Conservation (phyloP, 2,329 filamentous ascomycete genomes). For the Colletotrichum sp. region DNA sequence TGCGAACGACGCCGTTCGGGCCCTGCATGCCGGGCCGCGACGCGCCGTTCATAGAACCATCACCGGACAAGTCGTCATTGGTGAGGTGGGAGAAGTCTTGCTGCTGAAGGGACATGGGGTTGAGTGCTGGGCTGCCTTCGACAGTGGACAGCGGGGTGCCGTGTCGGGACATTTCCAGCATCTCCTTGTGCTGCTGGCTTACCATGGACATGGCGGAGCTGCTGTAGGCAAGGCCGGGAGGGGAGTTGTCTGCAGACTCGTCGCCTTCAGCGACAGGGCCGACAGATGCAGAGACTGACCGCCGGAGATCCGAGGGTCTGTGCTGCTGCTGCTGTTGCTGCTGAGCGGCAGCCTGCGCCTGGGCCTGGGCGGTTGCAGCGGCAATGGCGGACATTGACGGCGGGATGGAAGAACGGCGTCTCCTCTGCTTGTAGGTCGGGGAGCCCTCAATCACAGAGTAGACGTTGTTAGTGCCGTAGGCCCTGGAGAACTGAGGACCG, state of each 20-base stretch:
- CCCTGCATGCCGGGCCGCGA: slow-evolving; percentile 73
- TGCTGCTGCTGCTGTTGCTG: slow-evolving; percentile 46
- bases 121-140: slow-evolving; percentile 80
- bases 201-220: slow-evolving; percentile 69
- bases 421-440: slow-evolving; percentile 96
- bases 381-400: slow-evolving; percentile 74
- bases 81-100: slow-evolving; percentile 67
- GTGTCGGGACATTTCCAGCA: slow-evolving; percentile 84
- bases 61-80: slow-evolving; percentile 65
- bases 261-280: slow-evolving; percentile 82
- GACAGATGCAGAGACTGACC: slow-evolving; percentile 89
- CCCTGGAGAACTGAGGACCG: slow-evolving; percentile 78
- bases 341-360: slow-evolving; percentile 48
- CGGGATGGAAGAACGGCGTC: slow-evolving; percentile 91
- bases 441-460: slow-evolving; percentile 98
- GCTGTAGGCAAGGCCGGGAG: slow-evolving; percentile 76
- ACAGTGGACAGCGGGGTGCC: slow-evolving; percentile 87
- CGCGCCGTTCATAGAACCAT: slow-evolving; percentile 61
- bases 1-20: slow-evolving; percentile 78
- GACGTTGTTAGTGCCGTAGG: slow-evolving; percentile 77
- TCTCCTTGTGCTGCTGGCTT: slow-evolving; percentile 76
- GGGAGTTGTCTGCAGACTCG: slow-evolving; percentile 79
- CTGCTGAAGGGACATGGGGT: slow-evolving; percentile 73
- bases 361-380: slow-evolving; percentile 63
- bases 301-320: slow-evolving; percentile 86